Base-by-base conservation (phyloP, 108 stramenopile genomes). In the Phaeodactylum tricornutum region DNA sequence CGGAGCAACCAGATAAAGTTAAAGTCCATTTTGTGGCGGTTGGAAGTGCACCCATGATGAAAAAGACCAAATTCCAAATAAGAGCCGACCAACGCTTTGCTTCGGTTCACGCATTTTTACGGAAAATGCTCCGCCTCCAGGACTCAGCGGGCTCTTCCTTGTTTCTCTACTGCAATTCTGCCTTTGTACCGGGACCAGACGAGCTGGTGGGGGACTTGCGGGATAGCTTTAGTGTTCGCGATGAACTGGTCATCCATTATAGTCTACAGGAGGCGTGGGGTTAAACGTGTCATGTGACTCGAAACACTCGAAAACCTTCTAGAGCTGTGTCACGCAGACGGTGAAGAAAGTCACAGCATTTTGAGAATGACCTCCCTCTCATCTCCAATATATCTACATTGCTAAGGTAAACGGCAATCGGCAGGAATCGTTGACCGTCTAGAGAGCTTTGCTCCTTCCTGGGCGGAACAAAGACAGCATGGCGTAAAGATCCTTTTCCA, bases 21-120 rank as follows among this genome's bases (percentile, higher is more conserved):
- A 92, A 92, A 57, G 77, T 92, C 35, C 86, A 87, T 56, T 74
- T 92, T 46, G 83, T 92, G 5, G 64, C 91, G 2, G 86, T 87
- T 1, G 91, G 90, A 31, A 65, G 59, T 21, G 84, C 86, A 15
- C 91, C 91, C 0, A 78, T 92, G 20, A 62, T 92, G 66, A 92
- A 87, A 54, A 84, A 83, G 42, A 69, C 71, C 37, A 92, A 92
- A 55, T 88, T 84, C 49, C 66, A 78, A 43, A 80, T 92, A 41
- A 48, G 52, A 19, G 55, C 69, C 14, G 66, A 75, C 37, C 74
- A 75, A 57, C 67, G 75, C n/a, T 92, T 87, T 48, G 60, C 57
- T 4, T 61, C 74, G 7, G 76, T 83, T 3, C 59, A 63, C 31
- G 26, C 68, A 30, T 86, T 85, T 56, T 51, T 92, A 25, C 67